phyloP scores from a whole-genome alignment of 257 asterid genomes.

The Nicotiana noctiflora region DNA sequence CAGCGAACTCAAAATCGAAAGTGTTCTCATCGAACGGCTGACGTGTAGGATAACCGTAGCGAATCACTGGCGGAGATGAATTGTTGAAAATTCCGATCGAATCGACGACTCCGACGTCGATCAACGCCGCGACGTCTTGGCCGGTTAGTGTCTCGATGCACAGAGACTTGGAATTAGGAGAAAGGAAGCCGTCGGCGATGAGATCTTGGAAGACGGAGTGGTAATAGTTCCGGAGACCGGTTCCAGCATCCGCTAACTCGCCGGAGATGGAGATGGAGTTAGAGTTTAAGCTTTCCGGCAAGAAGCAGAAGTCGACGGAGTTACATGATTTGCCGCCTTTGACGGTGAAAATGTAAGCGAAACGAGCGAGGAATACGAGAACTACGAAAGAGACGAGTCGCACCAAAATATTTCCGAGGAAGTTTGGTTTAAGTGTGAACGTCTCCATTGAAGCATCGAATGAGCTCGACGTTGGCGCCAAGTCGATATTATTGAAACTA shows the following conservation, averaged over 20 bases:
- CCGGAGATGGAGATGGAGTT: neutral
- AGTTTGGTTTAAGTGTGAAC: constrained; percentile 14
- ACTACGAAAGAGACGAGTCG: constrained; percentile 47
- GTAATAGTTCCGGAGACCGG: constrained; percentile 29
- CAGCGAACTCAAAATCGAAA: constrained; percentile 47
- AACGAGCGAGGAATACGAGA: constrained; percentile 50
- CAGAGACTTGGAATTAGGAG: constrained; percentile 32
- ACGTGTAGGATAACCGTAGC: constrained; percentile 4
- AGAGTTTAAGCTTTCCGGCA: constrained; percentile 13
- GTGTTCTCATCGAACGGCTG: constrained; percentile 28
- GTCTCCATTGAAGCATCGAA: constrained; percentile 34
- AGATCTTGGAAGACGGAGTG: constrained; percentile 47
- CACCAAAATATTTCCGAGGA: constrained; percentile 38
- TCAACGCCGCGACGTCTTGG: constrained; percentile 38
- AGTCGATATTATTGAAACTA: neutral
- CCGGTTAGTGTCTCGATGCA: constrained; percentile 35
- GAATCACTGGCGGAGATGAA: constrained; percentile 21
- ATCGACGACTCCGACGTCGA: constrained; percentile 35
- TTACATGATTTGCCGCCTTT: constrained; percentile 31
- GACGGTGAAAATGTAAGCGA: constrained; percentile 45
- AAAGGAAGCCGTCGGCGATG: constrained; percentile 33
- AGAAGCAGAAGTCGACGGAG: constrained; percentile 33
- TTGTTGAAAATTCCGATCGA: constrained; percentile 35
- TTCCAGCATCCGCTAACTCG: constrained; percentile 3
- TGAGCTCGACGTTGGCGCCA: constrained; percentile 13